phyloP scores from a whole-genome alignment of 129 eudicot genomes.

The Helianthus tuberosus region DNA sequence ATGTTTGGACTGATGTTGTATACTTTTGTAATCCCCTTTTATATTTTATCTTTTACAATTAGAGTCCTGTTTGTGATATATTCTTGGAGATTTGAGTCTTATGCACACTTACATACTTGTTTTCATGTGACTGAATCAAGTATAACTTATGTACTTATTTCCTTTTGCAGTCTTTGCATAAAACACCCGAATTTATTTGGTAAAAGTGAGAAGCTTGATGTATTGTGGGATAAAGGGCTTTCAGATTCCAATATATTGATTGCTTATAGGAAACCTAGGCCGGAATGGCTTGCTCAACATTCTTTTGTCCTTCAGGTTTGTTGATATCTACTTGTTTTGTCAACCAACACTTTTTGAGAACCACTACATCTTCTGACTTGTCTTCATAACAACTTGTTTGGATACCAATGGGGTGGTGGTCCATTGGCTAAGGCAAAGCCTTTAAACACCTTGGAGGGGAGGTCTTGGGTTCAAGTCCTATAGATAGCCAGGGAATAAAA shows the following conservation, averaged over 20 bases:
- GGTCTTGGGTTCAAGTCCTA: too few species aligned
- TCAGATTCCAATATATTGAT: slow-evolving; percentile 82
- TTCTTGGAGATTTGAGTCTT: not conserved
- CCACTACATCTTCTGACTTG: not conserved
- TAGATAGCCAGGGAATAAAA: too few species aligned
- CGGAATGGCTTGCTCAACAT: slow-evolving; percentile 89
- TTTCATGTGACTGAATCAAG: not conserved
- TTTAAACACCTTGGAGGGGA: too few species aligned
- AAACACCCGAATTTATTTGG: slow-evolving; percentile 97
- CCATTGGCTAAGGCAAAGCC: too few species aligned
- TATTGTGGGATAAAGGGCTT: slow-evolving; percentile 93
- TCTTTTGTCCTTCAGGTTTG: slow-evolving; percentile 81
- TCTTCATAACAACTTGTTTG: not conserved
- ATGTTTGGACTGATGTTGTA: not conserved
- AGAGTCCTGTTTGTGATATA: too few species aligned
- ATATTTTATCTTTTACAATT: too few species aligned
- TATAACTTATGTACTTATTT: slow-evolving; percentile 12
- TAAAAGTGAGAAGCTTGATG: slow-evolving; percentile 94
- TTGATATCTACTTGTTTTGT: not conserved
- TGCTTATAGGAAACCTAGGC: slow-evolving; percentile 89
- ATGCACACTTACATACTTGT: not conserved
- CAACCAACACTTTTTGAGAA: not conserved
- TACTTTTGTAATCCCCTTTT: too few species aligned
- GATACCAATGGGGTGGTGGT: not conserved
- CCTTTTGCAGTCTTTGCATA: slow-evolving; percentile 74